These are phyloP conservation scores for Sphagnum tenellum DNA, from an alignment of 225 moss, liverwort and hornwort species.

Conservation along the genomic window DNA sequence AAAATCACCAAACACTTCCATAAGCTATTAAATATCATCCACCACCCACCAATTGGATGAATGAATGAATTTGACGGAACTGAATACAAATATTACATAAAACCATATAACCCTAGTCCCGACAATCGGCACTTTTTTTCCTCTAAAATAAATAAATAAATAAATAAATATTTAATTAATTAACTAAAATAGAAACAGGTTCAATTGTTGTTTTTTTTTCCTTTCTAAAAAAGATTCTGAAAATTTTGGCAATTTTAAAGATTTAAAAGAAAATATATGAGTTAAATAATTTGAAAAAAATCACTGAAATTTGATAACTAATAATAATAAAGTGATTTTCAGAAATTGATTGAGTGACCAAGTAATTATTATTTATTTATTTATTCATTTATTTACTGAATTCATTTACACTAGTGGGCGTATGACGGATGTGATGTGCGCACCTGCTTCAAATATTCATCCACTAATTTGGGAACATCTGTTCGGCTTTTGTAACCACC, in stretches of 20 bases:
- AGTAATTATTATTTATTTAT: neutral
- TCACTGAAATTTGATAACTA: too few species aligned
- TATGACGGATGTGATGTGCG: neutral
- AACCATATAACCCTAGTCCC: neutral
- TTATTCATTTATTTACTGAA: neutral
- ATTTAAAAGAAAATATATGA: neutral
- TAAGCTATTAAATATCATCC: neutral
- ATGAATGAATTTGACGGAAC: neutral
- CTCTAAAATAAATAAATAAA: too few species aligned
- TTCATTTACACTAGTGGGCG: neutral
- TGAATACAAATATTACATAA: neutral
- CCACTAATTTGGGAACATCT: conserved; percentile 83
- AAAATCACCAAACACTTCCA: neutral
- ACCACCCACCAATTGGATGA: neutral
- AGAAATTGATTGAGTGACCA: too few species aligned
- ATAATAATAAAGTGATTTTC: too few species aligned
- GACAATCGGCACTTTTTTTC: too few species aligned
- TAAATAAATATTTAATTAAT: too few species aligned
- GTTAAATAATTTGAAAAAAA: too few species aligned
- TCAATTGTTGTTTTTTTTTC: too few species aligned
- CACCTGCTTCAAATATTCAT: conserved; percentile 79
- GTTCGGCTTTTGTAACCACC: conserved; percentile 91
- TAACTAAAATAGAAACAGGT: too few species aligned
- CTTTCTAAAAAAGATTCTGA: too few species aligned
- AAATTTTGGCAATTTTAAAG: neutral